Evolutionary conservation across 2,329 filamentous ascomycete species (phyloP), one percentile per base, ranked within the genome.

Genomic region (Endoconidiophora laricicola): DNA sequence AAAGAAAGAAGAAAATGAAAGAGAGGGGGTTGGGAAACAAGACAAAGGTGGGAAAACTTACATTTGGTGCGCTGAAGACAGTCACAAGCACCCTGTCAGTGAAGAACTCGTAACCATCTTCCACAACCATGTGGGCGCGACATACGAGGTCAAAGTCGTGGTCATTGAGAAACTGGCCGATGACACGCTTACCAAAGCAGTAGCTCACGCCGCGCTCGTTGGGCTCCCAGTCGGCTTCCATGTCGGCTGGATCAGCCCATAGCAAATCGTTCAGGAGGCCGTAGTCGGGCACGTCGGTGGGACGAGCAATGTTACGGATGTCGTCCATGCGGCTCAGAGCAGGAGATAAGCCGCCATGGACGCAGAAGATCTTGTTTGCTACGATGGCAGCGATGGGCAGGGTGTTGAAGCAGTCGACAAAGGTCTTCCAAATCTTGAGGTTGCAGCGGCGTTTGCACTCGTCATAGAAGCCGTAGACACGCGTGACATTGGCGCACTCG

Each of bases 41-140:
- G 26, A 29, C 16, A 3, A 12, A 44, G 37, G 14, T 45, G 9
- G 26, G n/a, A 36, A 24, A 10, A 74, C 86, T 75, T 71, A 94
- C 87, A 61, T 98, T 98, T 23, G 91, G 91, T 46, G 91, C 91
- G 55, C 87, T 95, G 63, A 98, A 98, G 1, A 98, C 90, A 2
- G 91, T 98, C 43, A 98, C 91, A 53, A 98, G 66, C 43, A 95
- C 83, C 52, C 91, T 76, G 63, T 98, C 91, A 55, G 85, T 94
- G 65, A 96, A 98, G 65, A 98, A 98, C 61, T 98, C 91, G 65
- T 98, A 98, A 9, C 91, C 91, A 62, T 98, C 91, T 65, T 98
- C 91, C 20, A 98, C 91, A 48, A 98, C 91, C 91, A 96, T 96
- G 67, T 98, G 91, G 45, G 91, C 91, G 57, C 91, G 81, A 63